Evolutionary conservation across 176 grass and related monocot genomes (phyloP), one percentile per base, ranked within the genome.

Genomic region (Guadua angustifolia): DNA sequence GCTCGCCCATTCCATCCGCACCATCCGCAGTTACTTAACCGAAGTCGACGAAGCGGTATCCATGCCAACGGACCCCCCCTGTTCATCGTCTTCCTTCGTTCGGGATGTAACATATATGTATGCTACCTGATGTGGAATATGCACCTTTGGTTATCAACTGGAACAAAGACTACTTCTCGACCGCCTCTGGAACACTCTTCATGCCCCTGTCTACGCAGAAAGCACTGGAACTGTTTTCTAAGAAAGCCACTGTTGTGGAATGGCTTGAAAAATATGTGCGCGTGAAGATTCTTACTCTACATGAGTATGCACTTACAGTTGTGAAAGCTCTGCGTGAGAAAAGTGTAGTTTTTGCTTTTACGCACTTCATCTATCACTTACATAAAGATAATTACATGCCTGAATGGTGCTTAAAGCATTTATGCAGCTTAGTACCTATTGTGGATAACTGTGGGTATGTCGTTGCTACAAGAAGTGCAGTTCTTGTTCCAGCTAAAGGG

Each of bases 361-460:
- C 87, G 38, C 58, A 63, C 33, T 85, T 89, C 70, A 55, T 84
- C 6, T 80, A 85, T 36, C 74, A 84, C 18, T 66, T 78, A 32
- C 38, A 89, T 66, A 49, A 15, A 49, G 51, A 69, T 15, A 85
- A 85, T 7, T 42, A 73, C 49, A 63, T 84, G 26, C 43, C 74
- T 16, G 81, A 89, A 72, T 72, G 60, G 60, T 63, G 24, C 16
- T 7, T 89, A 49, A 53, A 52, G 3, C 9, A 53, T 17, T 36
- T 85, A 72, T 85, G 82, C 45, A 75, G 55, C 45, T 50, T 59
- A 40, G 57, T 79, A 17, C 82, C 82, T 40, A 26, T 83, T 22
- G 56, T 89, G 2, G 59, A 85, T 75, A 73, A 64, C 62, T 49
- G 51, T 4, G 24, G 75, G 24, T 59, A 19, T 90, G 56, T 86